Conservation (phyloP, 371 early-diverging fungal genomes). For the Mucor irregularis region DNA sequence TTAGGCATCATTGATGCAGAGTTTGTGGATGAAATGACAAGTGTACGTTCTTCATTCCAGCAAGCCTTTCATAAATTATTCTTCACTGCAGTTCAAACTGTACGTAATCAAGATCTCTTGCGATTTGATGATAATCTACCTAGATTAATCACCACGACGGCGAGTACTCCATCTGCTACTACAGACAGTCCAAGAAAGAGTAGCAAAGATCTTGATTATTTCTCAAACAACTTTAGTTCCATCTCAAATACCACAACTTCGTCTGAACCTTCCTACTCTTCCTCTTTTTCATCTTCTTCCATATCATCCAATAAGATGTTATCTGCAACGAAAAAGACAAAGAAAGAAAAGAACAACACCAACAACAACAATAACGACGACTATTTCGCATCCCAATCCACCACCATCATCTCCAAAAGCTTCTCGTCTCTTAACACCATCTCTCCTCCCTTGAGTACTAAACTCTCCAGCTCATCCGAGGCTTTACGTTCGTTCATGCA, state of each 20-base stretch:
- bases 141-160: background rate
- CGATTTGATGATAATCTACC: constrained; percentile 19
- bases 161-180: too few species aligned
- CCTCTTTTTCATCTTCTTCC: background rate
- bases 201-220: too few species aligned
- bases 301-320: too few species aligned
- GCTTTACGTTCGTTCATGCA: background rate
- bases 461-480: background rate
- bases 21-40: constrained; percentile 74
- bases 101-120: constrained; percentile 40
- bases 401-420: too few species aligned
- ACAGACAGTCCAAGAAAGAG: too few species aligned
- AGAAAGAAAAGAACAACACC: too few species aligned
- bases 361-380: too few species aligned
- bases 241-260: background rate
- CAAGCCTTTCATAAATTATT: constrained; percentile 83
- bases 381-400: too few species aligned
- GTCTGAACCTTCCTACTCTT: background rate
- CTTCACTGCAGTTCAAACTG: constrained; percentile 71
- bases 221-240: too few species aligned
- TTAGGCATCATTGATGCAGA: constrained; percentile 84
- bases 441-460: background rate
- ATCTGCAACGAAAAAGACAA: too few species aligned
- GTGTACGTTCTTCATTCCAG: constrained; percentile 78
- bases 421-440: too few species aligned